Conservation (phyloP, 164 flowering plant species). For the Taxillus chinensis region DNA sequence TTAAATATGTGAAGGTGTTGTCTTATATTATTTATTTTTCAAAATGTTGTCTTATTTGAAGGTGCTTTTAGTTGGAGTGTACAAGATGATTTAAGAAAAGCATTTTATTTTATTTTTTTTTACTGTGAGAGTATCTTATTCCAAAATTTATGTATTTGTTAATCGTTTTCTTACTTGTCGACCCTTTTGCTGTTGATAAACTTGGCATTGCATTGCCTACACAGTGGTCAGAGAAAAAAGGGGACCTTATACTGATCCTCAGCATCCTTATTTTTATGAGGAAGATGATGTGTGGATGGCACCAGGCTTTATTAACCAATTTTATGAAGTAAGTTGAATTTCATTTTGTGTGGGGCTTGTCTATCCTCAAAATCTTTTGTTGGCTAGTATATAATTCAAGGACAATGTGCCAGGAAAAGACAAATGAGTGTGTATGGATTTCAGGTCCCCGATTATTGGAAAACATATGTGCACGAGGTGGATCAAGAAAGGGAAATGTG, state of each 20-base stretch:
- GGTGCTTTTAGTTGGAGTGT: no score
- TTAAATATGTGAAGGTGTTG: no score
- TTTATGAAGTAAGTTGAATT: conserved; percentile 51
- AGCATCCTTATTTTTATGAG: conserved; percentile 91
- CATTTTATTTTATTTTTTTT: no score
- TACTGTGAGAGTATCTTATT: no score
- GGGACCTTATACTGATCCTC: conserved; percentile 92
- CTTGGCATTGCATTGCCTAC: conserved; percentile 6
- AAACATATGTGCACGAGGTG: conserved; percentile 64
- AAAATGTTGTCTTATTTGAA: no score
- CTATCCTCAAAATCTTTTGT: no score
- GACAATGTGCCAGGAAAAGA: neutral
- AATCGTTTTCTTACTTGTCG: no score
- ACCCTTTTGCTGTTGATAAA: neutral
- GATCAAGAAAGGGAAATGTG: conserved; percentile 93
- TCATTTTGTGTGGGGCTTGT: neutral
- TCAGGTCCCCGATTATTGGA: conserved; percentile 96
- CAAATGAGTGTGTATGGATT: conserved; percentile 4
- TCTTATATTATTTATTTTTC: no score
- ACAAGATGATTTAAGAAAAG: no score
- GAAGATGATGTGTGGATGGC: conserved; percentile 98
- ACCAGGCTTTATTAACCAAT: conserved; percentile 92
- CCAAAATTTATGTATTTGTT: no score
- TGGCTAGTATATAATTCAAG: no score
- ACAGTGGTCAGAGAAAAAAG: conserved; percentile 87